These are phyloP conservation scores for Claviceps purpurea DNA, from an alignment of 2,329 filamentous ascomycete species.

Conservation along the genomic window DNA sequence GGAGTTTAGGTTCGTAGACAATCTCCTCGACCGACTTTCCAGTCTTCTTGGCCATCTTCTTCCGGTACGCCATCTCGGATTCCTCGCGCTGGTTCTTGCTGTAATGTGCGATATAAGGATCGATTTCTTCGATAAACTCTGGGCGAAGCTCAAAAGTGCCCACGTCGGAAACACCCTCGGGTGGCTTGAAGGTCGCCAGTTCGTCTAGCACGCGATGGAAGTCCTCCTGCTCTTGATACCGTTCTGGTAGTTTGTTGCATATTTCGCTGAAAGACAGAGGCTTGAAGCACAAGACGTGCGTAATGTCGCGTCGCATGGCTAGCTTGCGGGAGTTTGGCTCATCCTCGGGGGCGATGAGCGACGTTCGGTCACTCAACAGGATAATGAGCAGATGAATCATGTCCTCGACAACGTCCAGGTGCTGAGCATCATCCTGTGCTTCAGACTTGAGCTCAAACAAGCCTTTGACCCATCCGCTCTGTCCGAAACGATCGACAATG, in stretches of 20 bases:
- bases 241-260: constrained; percentile 72
- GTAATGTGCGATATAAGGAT: constrained; percentile 93
- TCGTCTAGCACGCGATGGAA: constrained; percentile 75
- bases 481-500: constrained; percentile 81
- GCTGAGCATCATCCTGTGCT: constrained; percentile 74
- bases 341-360: constrained; percentile 55
- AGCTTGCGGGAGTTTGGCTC: constrained; percentile 51
- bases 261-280: constrained; percentile 91
- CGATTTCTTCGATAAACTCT: constrained; percentile 74
- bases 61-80: constrained; percentile 77
- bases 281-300: constrained; percentile 91
- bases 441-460: constrained; percentile 59
- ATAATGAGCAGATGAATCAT: constrained; percentile 90
- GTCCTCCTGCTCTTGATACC: constrained; percentile 76
- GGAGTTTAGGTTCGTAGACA: constrained; percentile 79
- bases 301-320: constrained; percentile 76
- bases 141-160: constrained; percentile 89
- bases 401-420: constrained; percentile 88
- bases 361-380: constrained; percentile 75
- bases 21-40: constrained; percentile 71
- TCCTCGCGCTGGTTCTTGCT: constrained; percentile 96
- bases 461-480: constrained; percentile 77
- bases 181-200: constrained; percentile 79
- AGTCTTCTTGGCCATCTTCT: constrained; percentile 75
- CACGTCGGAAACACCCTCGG: constrained; percentile 82